Conservation (phyloP, 345 rosid species). For the Chamaenerion angustifolium region DNA sequence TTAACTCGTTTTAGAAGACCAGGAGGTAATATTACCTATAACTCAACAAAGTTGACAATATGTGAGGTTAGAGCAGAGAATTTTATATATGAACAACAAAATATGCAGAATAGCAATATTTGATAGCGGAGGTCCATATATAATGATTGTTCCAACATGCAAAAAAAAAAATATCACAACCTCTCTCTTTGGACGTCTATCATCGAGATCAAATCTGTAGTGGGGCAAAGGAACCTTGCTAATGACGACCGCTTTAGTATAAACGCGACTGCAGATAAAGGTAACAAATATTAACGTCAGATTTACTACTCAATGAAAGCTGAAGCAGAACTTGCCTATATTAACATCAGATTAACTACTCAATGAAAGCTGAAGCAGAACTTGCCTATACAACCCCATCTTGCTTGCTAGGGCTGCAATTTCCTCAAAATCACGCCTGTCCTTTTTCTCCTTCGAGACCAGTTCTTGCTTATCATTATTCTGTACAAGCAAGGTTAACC, state of each 20-base stretch:
- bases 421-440: slow-evolving; percentile 62
- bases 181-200: slow-evolving; percentile 86
- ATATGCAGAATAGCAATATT: too few relatives aligned
- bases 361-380: neutral
- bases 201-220: slow-evolving; percentile 92
- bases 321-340: slow-evolving; percentile 34
- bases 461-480: slow-evolving; percentile 57
- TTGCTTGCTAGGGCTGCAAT: slow-evolving; percentile 53
- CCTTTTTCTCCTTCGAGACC: slow-evolving; percentile 76
- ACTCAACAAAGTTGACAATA: slow-evolving; percentile 5
- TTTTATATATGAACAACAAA: neutral
- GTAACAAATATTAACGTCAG: neutral
- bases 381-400: slow-evolving; percentile 74
- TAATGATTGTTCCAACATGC: too few relatives aligned
- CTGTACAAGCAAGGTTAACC: slow-evolving; percentile 34
- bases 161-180: slow-evolving; percentile 15
- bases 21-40: slow-evolving; percentile 45
- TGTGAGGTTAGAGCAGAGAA: neutral
- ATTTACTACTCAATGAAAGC: neutral
- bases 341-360: neutral
- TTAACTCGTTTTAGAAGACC: slow-evolving; percentile 50
- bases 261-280: slow-evolving; percentile 49
- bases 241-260: slow-evolving; percentile 64
- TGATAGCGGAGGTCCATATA: too few relatives aligned
- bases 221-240: slow-evolving; percentile 90